Percentiles rank a stretch among this genome's conserved stretches.
phyloP scores from a whole-genome alignment of 306 rosid species.

The Cicer chorassanicum region DNA sequence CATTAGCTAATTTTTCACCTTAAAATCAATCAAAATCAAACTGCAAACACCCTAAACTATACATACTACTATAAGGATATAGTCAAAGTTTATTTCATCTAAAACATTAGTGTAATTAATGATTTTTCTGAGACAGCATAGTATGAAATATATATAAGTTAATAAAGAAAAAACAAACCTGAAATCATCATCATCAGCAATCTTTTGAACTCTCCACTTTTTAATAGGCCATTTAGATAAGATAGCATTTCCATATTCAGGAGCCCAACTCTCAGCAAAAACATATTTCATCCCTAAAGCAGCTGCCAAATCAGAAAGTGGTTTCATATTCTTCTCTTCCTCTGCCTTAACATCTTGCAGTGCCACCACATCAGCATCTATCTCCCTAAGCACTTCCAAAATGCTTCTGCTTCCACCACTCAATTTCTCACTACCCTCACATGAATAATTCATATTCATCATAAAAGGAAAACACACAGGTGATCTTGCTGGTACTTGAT shows the following conservation, averaged over 20 bases:
- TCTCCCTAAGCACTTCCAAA: constrained; percentile 74
- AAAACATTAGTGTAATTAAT: too few relatives aligned
- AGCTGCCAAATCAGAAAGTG: constrained; percentile 80
- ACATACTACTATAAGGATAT: too few relatives aligned
- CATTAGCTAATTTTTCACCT: too few relatives aligned
- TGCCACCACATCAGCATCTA: constrained; percentile 80
- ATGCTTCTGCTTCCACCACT: constrained; percentile 67
- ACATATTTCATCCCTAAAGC: constrained; percentile 89
- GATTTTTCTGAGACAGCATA: neutral
- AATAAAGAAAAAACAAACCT: constrained; percentile 49
- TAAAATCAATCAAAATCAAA: too few relatives aligned
- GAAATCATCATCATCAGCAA: constrained; percentile 87
- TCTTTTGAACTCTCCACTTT: constrained; percentile 81
- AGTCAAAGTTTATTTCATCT: too few relatives aligned
- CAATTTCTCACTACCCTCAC: constrained; percentile 57
- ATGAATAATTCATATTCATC: constrained; percentile 53
- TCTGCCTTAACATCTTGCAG: constrained; percentile 90
- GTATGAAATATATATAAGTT: neutral
- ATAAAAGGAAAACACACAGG: constrained; percentile 70
- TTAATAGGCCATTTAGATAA: constrained; percentile 89
- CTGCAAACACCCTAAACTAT: too few relatives aligned
- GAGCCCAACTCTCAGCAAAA: constrained; percentile 97
- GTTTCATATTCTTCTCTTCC: constrained; percentile 84
- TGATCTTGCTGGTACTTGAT: constrained; percentile 75
- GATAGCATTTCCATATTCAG: constrained; percentile 89